phyloP scores from a whole-genome alignment of 768 basidiomycete genomes.

The Phaeolepiota aurea region DNA sequence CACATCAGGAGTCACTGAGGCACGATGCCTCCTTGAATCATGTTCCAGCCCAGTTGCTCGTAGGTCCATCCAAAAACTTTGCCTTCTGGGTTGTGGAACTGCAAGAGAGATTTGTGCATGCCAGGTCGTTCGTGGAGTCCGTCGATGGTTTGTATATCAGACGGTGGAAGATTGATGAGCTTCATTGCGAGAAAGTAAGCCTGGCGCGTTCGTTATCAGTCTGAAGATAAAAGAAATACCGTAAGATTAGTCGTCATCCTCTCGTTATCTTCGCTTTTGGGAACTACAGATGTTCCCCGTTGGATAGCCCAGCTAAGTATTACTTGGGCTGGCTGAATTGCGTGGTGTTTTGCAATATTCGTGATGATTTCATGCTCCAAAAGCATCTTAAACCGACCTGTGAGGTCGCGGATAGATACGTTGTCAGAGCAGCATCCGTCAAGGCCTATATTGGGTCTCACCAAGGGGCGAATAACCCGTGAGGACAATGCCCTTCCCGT shows the following conservation, averaged over 20 bases:
- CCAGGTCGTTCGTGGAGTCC: conserved; percentile 28
- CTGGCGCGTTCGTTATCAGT: neutral
- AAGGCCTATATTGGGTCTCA: conserved; percentile 1
- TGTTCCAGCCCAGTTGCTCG: conserved; percentile 34
- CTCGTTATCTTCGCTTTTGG: conserved; percentile 44
- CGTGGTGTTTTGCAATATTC: conserved; percentile 23
- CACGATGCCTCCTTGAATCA: conserved; percentile 8
- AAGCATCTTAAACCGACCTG: conserved; percentile 17
- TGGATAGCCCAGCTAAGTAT: conserved; percentile 59
- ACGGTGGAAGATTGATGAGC: conserved; percentile 22
- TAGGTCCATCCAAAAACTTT: conserved; percentile 37
- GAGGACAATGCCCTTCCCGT: conserved; percentile 36
- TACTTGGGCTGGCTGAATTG: conserved; percentile 38
- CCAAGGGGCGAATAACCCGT: conserved; percentile 44
- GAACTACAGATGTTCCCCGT: conserved; percentile 51
- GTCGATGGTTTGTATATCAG: conserved; percentile 32
- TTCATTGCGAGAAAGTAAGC: conserved; percentile 13
- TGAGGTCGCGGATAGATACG: neutral
- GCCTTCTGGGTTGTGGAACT: conserved; percentile 14
- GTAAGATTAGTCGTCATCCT: conserved; percentile 42
- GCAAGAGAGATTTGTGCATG: conserved; percentile 29
- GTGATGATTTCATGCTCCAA: conserved; percentile 23
- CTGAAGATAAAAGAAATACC: conserved; percentile 11
- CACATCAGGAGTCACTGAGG: neutral
- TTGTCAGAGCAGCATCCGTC: neutral